Evolutionary conservation across 768 basidiomycete genomes (phyloP), one percentile per base, ranked within the genome.

Genomic region (Mycena venus): DNA sequence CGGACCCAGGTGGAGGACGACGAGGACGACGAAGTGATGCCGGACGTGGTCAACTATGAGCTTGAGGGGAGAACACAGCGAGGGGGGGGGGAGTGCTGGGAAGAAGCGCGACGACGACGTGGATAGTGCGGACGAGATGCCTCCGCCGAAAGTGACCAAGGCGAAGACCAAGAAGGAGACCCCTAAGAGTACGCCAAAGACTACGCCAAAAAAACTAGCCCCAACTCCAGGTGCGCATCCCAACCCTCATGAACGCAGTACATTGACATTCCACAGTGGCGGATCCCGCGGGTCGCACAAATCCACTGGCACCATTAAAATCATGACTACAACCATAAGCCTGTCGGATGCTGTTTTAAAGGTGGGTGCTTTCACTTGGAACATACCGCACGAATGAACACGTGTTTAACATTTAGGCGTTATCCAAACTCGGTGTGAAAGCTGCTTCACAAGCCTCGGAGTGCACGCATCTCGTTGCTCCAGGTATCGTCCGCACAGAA

Each of bases 401-500:
- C 64, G 10, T 60, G 36, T 25, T 60, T 36, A 38, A 60, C 34
- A 21, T 38, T 25, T 27, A 96, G 96, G 83, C 82, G 4, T 81
- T 97, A 40, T 82, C 80, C 1, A 91, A 90, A 77, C 81, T 97
- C 0, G 96, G 96, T 0, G 92, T 90, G 10, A 91, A 89, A 75
- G 84, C 92, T 70, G 91, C 91, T 10, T 86, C 88, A 2, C 88
- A 90, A 38, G 86, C 93, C 0, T 79, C 82, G 1, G 91, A 95
- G 66, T 95, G 93, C 78, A 98, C 96, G 0, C 95, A 97, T 83
- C 87, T 98, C 15, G 82, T 98, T 58, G 90, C 91, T 12, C 89
- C 88, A 38, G 85, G 86, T 31, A 85, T 97, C 29, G 91, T 93
- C 7, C 90, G 96, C 6, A 98, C 97, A 1, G 94, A 96, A 79